Conservation (phyloP, 495 filamentous ascomycete species). For the Sordaria brevicollis region DNA sequence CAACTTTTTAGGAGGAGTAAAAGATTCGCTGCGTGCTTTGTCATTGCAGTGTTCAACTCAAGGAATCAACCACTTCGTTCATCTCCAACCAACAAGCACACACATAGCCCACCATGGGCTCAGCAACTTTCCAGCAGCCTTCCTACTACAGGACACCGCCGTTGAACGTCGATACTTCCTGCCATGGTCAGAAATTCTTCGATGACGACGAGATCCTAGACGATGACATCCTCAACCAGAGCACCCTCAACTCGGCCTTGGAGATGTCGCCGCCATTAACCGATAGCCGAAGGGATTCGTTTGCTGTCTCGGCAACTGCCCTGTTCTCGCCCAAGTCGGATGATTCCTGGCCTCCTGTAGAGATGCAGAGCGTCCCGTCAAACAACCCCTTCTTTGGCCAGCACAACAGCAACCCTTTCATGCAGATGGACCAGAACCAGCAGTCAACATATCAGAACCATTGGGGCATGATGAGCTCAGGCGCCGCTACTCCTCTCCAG, state of each 20-base stretch:
- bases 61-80: not conserved
- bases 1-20: not conserved
- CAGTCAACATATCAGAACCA: slow-evolving; percentile 36
- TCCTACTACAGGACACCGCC: slow-evolving; percentile 55
- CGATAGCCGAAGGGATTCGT: slow-evolving; percentile 59
- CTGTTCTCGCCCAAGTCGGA: slow-evolving; percentile 67
- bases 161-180: slow-evolving; percentile 49
- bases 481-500: slow-evolving; percentile 36
- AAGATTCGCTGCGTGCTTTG: not conserved
- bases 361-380: slow-evolving; percentile 46
- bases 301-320: slow-evolving; percentile 49
- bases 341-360: slow-evolving; percentile 51
- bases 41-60: not conserved
- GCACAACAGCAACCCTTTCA: slow-evolving; percentile 46
- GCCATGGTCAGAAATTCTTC: slow-evolving; percentile 46
- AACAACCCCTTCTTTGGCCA: slow-evolving; percentile 54
- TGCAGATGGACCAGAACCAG: slow-evolving; percentile 47
- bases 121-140: slow-evolving; percentile 38
- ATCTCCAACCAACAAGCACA: slow-evolving; percentile 9
- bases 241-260: slow-evolving; percentile 51
- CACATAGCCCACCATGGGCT: slow-evolving; percentile 37
- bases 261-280: slow-evolving; percentile 59
- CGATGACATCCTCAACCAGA: slow-evolving; percentile 71
- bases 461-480: slow-evolving; percentile 53
- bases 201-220: slow-evolving; percentile 82